Conservation (phyloP, 345 rosid species). For the Camelina neglecta region DNA sequence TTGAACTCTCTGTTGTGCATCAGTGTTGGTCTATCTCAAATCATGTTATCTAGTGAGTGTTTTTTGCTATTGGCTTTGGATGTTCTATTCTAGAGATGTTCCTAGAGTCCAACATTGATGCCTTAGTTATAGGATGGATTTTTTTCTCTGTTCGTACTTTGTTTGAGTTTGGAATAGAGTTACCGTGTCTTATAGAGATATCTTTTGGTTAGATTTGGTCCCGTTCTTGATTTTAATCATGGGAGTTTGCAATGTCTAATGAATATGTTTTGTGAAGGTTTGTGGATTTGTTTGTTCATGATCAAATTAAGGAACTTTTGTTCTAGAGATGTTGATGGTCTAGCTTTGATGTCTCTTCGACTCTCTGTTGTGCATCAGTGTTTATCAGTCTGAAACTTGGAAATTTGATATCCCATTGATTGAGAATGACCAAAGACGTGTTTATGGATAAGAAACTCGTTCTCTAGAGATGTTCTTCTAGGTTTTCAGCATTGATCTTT, state of each 20-base stretch:
- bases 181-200: neutral
- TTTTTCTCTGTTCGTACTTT: neutral
- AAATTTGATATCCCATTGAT: neutral
- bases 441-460: neutral
- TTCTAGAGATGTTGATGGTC: neutral
- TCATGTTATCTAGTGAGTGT: neutral
- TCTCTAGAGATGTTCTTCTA: neutral
- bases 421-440: neutral
- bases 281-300: neutral
- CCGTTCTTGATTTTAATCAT: neutral
- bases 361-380: neutral
- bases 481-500: neutral
- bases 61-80: neutral
- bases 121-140: neutral
- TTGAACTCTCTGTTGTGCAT: neutral
- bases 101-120: neutral
- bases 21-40: neutral
- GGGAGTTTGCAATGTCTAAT: constrained; percentile 2
- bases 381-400: neutral
- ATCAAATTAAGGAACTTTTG: neutral
- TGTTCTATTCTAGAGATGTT: constrained; percentile 5
- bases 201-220: neutral
- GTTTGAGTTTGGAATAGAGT: neutral
- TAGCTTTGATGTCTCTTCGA: neutral
- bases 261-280: neutral